Base-by-base conservation (phyloP, 345 rosid genomes). In the Garcia nutans region DNA sequence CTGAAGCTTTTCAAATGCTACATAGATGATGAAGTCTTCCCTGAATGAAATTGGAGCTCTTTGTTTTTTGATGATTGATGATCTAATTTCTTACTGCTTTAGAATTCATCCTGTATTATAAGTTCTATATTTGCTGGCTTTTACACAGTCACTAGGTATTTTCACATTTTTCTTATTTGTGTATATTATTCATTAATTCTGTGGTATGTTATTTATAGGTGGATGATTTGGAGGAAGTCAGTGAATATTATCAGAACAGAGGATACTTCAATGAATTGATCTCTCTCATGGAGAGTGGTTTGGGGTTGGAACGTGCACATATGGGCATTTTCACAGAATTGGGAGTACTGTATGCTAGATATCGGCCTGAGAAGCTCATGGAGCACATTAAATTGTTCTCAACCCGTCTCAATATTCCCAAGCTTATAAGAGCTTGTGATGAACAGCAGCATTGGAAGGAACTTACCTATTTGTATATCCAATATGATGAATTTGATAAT, bases 381-480 rank as follows among this genome's bases (percentile, higher is more conserved):
- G 99, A 96, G 83, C 98, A 96, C 82, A 92, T 93, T 84, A 96
- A 96, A 81, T 84, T 96, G 79, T 96, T 96, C 81, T 90, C 99
- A 8, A 93, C 96, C 28, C 98, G 99, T 79, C 98, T 96, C 72
- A 96, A 96, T 74, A 96, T 93, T 75, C 99, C 99, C 55, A 96
- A 96, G 82, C 97, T 96, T 70, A 95, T 93, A 15, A 86, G 99
- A 58, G 99, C 99, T 52, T 96, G 99, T 84, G 98, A 96, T 79
- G 98, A 96, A 71, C 99, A 96, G 68, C 99, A 93, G 80, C 99
- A 96, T 54, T 96, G 99, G 99, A 88, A 78, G 85, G 99, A 96
- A 74, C 98, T 93, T 64, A 90, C 97, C 24, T 93, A 92, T 78
- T 79, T 96, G 80, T 92, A 96, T 80, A 93, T 96, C 62, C 94